Conservation (phyloP, 495 filamentous ascomycete species). For the Evansstolkia leycettana region DNA sequence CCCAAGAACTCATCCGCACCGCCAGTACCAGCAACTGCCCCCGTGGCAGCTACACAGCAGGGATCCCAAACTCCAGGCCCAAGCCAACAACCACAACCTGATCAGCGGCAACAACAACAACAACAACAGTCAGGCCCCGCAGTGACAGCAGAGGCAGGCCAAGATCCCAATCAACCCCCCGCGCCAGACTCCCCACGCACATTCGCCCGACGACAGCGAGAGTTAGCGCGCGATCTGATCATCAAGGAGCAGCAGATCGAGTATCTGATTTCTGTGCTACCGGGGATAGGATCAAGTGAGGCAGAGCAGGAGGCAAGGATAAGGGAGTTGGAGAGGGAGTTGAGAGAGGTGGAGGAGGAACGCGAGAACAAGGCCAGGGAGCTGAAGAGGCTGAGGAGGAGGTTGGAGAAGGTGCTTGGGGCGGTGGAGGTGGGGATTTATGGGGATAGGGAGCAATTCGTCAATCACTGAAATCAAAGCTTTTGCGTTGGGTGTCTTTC, state of each 20-base stretch:
- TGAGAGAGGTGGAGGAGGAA: conserved; percentile 62
- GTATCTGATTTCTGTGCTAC: conserved; percentile 66
- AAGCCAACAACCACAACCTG: conserved; percentile 1
- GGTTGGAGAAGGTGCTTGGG: conserved; percentile 50
- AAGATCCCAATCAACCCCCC: conserved; percentile 23
- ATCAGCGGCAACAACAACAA: conserved; percentile 3
- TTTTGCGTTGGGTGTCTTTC: too few relatives aligned
- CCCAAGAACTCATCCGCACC: conserved; percentile 28
- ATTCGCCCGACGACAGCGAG: conserved; percentile 59
- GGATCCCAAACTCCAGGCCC: conserved; percentile 7
- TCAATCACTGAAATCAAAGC: too few relatives aligned
- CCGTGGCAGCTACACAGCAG: conserved; percentile 12
- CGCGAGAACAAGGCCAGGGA: conserved; percentile 57
- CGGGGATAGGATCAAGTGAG: conserved; percentile 76
- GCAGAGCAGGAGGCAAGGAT: conserved; percentile 68
- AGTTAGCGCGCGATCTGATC: conserved; percentile 79
- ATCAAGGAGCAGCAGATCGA: conserved; percentile 93
- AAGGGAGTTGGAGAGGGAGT: conserved; percentile 59
- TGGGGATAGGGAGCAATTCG: conserved; percentile 15
- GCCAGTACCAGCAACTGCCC: conserved; percentile 24
- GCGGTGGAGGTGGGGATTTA: conserved; percentile 28
- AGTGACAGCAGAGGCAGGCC: conserved; percentile 3
- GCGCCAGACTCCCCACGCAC: conserved; percentile 47
- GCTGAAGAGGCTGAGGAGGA: conserved; percentile 51
- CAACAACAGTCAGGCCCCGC: conserved; percentile 2